phyloP scores from a whole-genome alignment of 2,329 filamentous ascomycete species.

The Dendryphion nanum region DNA sequence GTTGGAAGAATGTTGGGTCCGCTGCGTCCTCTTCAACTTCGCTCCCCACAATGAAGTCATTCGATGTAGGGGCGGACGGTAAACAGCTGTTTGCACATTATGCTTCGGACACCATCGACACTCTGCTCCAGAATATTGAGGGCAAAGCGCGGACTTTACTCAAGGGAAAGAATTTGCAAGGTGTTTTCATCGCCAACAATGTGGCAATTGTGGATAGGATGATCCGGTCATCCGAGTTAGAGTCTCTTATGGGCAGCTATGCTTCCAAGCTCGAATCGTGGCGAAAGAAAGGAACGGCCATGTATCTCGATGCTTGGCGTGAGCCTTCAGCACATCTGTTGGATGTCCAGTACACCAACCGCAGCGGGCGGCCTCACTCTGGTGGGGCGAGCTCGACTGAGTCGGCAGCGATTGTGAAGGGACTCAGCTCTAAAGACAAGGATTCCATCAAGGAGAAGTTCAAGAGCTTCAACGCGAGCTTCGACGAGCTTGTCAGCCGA shows the following conservation, averaged over 20 bases:
- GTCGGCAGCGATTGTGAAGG: constrained; percentile 80
- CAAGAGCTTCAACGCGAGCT: constrained; percentile 81
- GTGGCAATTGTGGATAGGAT: constrained; percentile 80
- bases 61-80: constrained; percentile 87
- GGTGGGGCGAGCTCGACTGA: constrained; percentile 58
- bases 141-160: constrained; percentile 69
- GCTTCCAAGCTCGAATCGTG: constrained; percentile 73
- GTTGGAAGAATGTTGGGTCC: constrained; percentile 62
- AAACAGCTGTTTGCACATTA: constrained; percentile 87
- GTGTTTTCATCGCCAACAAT: constrained; percentile 89
- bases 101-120: constrained; percentile 82
- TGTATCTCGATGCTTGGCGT: constrained; percentile 85
- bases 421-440: constrained; percentile 83
- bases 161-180: constrained; percentile 71
- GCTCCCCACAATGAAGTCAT: constrained; percentile 70
- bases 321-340: constrained; percentile 78
- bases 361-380: constrained; percentile 63
- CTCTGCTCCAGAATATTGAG: constrained; percentile 72
- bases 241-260: constrained; percentile 62
- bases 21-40: constrained; percentile 60
- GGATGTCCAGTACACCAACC: constrained; percentile 91
- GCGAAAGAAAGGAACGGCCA: constrained; percentile 79
- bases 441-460: constrained; percentile 97
- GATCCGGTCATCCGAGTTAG: constrained; percentile 78
- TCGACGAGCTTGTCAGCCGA: constrained; percentile 81